Percentiles rank a stretch among this genome's conserved stretches.
phyloP scores from a whole-genome alignment of 192 early-diverging fungal genomes.

The Allomyces javanicus region DNA sequence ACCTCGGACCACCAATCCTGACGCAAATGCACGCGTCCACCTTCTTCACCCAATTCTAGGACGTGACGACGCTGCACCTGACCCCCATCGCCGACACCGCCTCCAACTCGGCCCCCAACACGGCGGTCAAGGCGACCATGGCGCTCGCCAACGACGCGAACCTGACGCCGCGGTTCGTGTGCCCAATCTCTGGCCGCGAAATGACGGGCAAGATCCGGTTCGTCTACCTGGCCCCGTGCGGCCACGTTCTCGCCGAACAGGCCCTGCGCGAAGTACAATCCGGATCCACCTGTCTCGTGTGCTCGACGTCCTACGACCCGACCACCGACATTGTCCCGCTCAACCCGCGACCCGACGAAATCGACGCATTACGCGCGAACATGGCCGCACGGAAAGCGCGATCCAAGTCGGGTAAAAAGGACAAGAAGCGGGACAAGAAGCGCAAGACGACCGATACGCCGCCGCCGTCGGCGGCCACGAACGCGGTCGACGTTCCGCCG shows the following conservation, averaged over 20 bases:
- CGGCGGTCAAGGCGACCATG: constrained; percentile 16
- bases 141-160: constrained; percentile 11
- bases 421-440: constrained; percentile 22
- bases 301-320: not conserved
- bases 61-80: constrained; percentile 45
- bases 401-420: constrained; percentile 18
- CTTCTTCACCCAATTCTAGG: constrained; percentile 10
- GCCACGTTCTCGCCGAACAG: constrained; percentile 58
- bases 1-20: not conserved
- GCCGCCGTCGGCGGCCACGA: constrained; percentile 16
- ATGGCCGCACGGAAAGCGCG: constrained; percentile 30
- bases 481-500: constrained; percentile 20
- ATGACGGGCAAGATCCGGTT: constrained; percentile 65
- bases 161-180: constrained; percentile 35
- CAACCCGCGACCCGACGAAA: constrained; percentile 45
- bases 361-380: constrained; percentile 30
- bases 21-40: not conserved
- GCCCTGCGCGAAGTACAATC: constrained; percentile 51
- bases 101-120: too few species aligned
- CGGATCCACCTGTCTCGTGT: constrained; percentile 37
- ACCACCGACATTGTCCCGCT: constrained; percentile 38
- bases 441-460: constrained; percentile 11
- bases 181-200: constrained; percentile 62
- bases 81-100: constrained; percentile 31
- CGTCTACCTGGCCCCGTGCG: constrained; percentile 45